phyloP scores from a whole-genome alignment of 352 stramenopile species.

The Globisporangium uncinulatum region DNA sequence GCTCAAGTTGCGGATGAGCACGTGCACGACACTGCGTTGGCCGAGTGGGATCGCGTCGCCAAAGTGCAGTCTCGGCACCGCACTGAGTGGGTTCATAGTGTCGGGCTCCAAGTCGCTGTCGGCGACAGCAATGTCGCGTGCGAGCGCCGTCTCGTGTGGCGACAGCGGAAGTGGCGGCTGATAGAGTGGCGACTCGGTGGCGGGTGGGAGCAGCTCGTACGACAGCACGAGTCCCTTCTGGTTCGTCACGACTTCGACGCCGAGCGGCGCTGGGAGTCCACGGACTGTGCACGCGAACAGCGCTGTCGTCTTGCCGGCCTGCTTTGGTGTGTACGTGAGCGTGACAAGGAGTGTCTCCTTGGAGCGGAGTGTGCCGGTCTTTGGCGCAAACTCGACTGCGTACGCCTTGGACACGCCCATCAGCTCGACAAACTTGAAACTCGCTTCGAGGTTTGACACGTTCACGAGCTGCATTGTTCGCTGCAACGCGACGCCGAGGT shows the following conservation, averaged over 20 bases:
- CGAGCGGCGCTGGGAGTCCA: constrained; percentile 48
- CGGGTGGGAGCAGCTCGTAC: constrained; percentile 47
- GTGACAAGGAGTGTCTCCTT: constrained; percentile 50
- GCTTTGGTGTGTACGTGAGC: constrained; percentile 53
- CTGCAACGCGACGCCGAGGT: constrained; percentile 48
- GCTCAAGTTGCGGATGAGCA: constrained; percentile 76
- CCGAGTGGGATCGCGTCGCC: constrained; percentile 53
- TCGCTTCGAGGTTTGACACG: constrained; percentile 68
- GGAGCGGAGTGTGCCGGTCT: constrained; percentile 41
- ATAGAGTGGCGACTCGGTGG: not conserved
- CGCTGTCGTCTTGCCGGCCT: constrained; percentile 40
- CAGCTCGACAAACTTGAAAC: constrained; percentile 72
- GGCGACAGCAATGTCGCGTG: constrained; percentile 30
- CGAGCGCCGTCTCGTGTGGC: constrained; percentile 31
- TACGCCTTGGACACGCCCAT: constrained; percentile 46
- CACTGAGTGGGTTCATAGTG: constrained; percentile 19
- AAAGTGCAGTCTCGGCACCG: constrained; percentile 52
- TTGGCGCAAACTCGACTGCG: constrained; percentile 37
- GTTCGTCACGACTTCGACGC: constrained; percentile 52
- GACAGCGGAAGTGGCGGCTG: constrained; percentile 17
- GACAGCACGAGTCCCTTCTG: constrained; percentile 76
- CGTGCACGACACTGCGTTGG: constrained; percentile 33
- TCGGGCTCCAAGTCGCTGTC: constrained; percentile 48
- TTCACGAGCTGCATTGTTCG: constrained; percentile 60
- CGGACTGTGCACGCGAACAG: constrained; percentile 61